phyloP scores from a whole-genome alignment of 257 asterid species.

The Eustoma russellianum region DNA sequence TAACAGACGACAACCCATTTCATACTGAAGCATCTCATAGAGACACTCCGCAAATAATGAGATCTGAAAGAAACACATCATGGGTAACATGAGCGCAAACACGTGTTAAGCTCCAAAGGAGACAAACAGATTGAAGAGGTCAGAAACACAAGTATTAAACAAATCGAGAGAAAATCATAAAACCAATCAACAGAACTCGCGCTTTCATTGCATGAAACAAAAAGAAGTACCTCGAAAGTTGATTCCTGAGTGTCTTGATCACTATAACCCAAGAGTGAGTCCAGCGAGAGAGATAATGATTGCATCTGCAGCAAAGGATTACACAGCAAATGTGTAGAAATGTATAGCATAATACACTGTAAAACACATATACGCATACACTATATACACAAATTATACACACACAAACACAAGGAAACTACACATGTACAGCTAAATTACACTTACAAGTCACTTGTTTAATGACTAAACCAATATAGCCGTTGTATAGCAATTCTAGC shows the following conservation, averaged over 20 bases:
- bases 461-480: too few species aligned
- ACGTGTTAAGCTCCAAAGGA: neutral
- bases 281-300: conserved; percentile 81
- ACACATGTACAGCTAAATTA: too few species aligned
- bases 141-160: neutral
- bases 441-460: too few species aligned
- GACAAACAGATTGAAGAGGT: too few species aligned
- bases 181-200: neutral
- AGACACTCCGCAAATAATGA: conserved; percentile 85
- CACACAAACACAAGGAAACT: too few species aligned
- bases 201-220: too few species aligned
- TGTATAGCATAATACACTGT: too few species aligned
- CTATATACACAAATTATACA: too few species aligned
- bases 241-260: conserved; percentile 78
- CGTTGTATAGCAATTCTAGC: too few species aligned
- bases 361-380: too few species aligned
- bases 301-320: conserved; percentile 44
- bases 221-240: conserved; percentile 59
- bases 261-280: conserved; percentile 83
- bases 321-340: too few species aligned
- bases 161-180: neutral
- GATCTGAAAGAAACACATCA: conserved; percentile 36
- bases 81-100: neutral
- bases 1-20: conserved; percentile 84
- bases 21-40: conserved; percentile 85